A percentile compares a stretch with the other conserved stretches of the same genome.
phyloP scores from a whole-genome alignment of 1,284 basidiomycete genomes.

The Cryptococcus sp. region DNA sequence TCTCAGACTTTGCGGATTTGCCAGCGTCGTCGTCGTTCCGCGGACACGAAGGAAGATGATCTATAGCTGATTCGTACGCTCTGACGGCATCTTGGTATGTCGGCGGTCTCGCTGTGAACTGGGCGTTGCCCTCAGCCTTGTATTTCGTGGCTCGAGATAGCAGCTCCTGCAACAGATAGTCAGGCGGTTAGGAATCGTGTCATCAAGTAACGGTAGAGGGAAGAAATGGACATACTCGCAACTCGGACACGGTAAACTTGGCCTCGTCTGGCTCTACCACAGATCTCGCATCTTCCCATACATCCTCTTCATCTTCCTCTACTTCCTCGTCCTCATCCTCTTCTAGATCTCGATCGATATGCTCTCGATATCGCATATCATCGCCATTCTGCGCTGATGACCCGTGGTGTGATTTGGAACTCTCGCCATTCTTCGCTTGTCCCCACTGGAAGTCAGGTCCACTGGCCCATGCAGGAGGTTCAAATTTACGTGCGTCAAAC shows the following conservation, averaged over 20 bases:
- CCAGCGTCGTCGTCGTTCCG: constrained; percentile 2
- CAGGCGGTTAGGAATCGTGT: too few species aligned
- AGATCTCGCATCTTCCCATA: constrained; percentile 22
- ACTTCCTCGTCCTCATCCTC: constrained; percentile 9
- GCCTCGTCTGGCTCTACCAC: constrained; percentile 19
- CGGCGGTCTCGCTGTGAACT: constrained; percentile 37
- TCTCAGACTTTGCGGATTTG: background rate
- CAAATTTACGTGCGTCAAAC: constrained; percentile 37
- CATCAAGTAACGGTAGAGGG: background rate
- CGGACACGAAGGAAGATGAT: constrained; percentile 23
- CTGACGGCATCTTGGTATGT: constrained; percentile 31
- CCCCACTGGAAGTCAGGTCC: constrained; percentile 20
- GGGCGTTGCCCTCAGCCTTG: constrained; percentile 44
- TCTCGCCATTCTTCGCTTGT: constrained; percentile 22
- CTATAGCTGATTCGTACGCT: constrained; percentile 37
- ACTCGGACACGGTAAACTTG: constrained; percentile 28
- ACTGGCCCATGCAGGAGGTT: constrained; percentile 42
- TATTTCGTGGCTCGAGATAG: constrained; percentile 23
- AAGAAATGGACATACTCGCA: constrained; percentile 24
- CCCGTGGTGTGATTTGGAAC: constrained; percentile 10
- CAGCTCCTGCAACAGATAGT: constrained; percentile 23
- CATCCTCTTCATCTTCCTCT: constrained; percentile 11
- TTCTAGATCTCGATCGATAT: constrained; percentile 1
- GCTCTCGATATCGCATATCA: constrained; percentile 1
- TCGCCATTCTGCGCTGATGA: background rate